Base-by-base conservation (phyloP, 306 rosid species). In the Carpinus fangiana region DNA sequence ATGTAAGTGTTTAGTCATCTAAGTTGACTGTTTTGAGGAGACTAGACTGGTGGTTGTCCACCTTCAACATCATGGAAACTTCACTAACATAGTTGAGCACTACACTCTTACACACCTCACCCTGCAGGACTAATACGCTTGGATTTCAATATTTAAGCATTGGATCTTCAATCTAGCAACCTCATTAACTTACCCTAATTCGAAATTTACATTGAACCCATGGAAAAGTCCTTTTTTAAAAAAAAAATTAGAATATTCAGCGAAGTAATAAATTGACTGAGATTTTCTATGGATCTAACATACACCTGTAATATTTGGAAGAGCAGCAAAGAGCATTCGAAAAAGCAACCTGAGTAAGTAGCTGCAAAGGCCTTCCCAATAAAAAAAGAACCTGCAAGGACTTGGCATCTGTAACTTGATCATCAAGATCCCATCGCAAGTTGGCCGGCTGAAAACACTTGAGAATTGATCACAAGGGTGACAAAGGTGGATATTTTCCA, bases 361-460 rank as follows among this genome's bases (percentile, higher is more conserved):
- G 34, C 16, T 4, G 48, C 66, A 18, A 61, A 36, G 56, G 28
- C 59, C 71, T 56, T 17, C 47, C 38, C 71, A 45, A 18, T 0
- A 13, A 18, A 36, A 31, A 41, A 41, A 10, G 38, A 66, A 34
- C 41, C 47, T 17, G 71, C 26, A 38, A 72, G 69, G 48, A 66
- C 17, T 18, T 13, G 54, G 78, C 70, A 62, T 47, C 28, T 12
- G 71, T 23, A 54, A 12, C 34, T 61, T 38, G 17, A 21, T 52
- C 57, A 76, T 59, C 70, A 68, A 54, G 36, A 68, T 73, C 56
- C 36, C 83, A 81, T 68, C 74, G n/a, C 57, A 62, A 38, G 70
- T 48, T 70, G 61, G 74, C 78, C 73, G 46, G 53, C 52, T 75
- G 70, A 16, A n/a, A 51, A 73, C 68, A 66, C 64, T 41, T 67